These are phyloP conservation scores for Lactifluus subvellereus DNA, from an alignment of 768 basidiomycete genomes.

Conservation along the genomic window DNA sequence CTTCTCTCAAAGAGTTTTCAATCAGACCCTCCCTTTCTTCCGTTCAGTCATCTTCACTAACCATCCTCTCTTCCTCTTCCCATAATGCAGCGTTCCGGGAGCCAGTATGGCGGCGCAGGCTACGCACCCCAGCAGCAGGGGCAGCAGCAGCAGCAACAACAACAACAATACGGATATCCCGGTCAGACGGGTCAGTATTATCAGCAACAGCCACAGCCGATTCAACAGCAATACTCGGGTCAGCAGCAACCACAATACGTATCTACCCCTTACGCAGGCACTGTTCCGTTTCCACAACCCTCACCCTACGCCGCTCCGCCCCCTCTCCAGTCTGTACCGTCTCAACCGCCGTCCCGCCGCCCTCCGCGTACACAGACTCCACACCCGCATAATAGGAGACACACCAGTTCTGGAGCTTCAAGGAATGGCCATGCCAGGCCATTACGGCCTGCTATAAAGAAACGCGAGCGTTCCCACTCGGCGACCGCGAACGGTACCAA, in stretches of 20 bases:
- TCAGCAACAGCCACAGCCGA: constrained; percentile 22
- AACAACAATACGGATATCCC: constrained; percentile 1
- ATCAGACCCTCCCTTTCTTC: constrained; percentile 15
- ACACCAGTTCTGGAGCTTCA: constrained; percentile 28
- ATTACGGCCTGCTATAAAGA: constrained; percentile 57
- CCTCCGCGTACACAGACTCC: constrained; percentile 24
- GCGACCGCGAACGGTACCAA: background rate
- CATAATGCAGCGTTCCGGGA: constrained; percentile 14
- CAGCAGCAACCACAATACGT: constrained; percentile 19
- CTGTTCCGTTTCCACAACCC: constrained; percentile 17
- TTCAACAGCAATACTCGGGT: constrained; percentile 22
- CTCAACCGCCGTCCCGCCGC: constrained; percentile 10
- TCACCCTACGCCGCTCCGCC: constrained; percentile 10
- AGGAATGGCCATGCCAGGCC: constrained; percentile 24
- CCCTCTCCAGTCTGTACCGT: constrained; percentile 3
- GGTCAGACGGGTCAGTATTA: constrained; percentile 8
- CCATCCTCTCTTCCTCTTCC: background rate
- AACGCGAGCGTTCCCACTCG: constrained; percentile 28
- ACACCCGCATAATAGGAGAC: constrained; percentile 33
- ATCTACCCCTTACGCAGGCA: constrained; percentile 6
- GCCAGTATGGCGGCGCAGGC: constrained; percentile 8
- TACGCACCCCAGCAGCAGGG: constrained; percentile 13
- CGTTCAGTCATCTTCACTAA: background rate
- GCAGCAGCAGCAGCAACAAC: too few species aligned
- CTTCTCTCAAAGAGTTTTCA: background rate